Conservation (phyloP, 495 filamentous ascomycete species). For the Pyrenula massariospora region DNA sequence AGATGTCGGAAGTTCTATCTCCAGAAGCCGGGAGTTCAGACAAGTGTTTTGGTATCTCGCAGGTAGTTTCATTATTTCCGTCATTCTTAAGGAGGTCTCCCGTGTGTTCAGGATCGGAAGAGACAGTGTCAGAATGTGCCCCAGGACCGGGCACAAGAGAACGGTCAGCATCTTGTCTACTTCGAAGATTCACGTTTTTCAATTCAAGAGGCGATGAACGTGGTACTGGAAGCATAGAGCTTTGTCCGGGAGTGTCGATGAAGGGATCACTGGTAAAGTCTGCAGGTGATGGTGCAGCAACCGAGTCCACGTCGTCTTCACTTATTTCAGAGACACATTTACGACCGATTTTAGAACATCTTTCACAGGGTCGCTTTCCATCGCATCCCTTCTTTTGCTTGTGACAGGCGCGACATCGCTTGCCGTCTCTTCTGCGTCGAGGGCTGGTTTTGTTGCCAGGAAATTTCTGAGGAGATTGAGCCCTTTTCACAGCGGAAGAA, state of each 20-base stretch:
- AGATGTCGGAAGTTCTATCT: neutral
- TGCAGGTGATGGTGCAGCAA: neutral
- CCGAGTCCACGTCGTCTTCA: neutral
- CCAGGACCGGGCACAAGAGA: neutral
- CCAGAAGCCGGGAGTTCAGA: too few relatives aligned
- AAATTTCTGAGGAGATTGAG: too few relatives aligned
- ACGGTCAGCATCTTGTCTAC: neutral
- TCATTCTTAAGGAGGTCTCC: neutral
- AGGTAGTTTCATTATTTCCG: neutral
- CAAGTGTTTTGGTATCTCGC: too few relatives aligned
- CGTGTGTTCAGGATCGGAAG: neutral
- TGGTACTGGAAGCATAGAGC: too few relatives aligned
- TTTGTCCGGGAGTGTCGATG: neutral
- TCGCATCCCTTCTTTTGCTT: neutral
- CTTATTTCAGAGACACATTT: neutral
- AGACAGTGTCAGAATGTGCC: neutral
- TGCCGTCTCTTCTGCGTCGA: neutral
- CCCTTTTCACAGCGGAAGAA: too few relatives aligned
- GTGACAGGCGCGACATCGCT: neutral
- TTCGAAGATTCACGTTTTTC: neutral
- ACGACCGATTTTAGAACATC: neutral
- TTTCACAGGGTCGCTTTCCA: neutral
- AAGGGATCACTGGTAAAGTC: neutral
- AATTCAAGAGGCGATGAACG: neutral
- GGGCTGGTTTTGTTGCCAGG: neutral